Evolutionary conservation across 306 rosid species (phyloP), one percentile per base, ranked within the genome.

Genomic region (Acacia crassicarpa): DNA sequence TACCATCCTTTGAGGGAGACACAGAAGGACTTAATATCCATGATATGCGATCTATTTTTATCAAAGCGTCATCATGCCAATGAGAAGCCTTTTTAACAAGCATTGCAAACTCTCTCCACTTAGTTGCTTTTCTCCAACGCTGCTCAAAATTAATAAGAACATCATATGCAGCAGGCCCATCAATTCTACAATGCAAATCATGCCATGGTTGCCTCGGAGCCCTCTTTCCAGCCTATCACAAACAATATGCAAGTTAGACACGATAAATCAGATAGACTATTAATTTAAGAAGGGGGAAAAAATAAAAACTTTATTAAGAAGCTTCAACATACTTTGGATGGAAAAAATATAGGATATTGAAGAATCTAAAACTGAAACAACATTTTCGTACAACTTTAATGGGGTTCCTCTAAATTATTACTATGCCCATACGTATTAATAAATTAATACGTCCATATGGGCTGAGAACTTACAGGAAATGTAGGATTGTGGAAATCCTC

Each of bases 181-280:
- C 98, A 74, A 96, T 87, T 89, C 91, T 90, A 88, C 97, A 86
- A 83, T 96, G 99, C 89, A 89, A 85, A 85, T 96, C 99, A 87
- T 96, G 99, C 99, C 99, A 96, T 35, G 99, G 99, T 88, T 96
- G 84, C 87, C 99, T 85, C 59, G 99, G 99, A 83, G 83, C 91
- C 86, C 81, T 92, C 58, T 85, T 81, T 83, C 94, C 97, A 88
- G 92, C 78, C 99, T 95, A 83, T 72, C 65, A 65, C 54, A 83
- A 73, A 74, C 59, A 84, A 59, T 68, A 77, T 80, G 73, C 33
- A 75, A 81, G 69, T 51, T 40, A 43, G 35, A 53, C 38, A 77
- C 59, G 4, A 66, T 38, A 72, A 79, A 78, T 72, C 33, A 79
- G 66, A 74, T 87, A 23, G 44, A 38, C 5, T 38, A 12, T 78